A percentile compares a stretch with the other conserved stretches of the same genome.
Evolutionary conservation across 2,329 filamentous ascomycete genomes (phyloP).

Genomic region (Gaeumannomyces tritici): DNA sequence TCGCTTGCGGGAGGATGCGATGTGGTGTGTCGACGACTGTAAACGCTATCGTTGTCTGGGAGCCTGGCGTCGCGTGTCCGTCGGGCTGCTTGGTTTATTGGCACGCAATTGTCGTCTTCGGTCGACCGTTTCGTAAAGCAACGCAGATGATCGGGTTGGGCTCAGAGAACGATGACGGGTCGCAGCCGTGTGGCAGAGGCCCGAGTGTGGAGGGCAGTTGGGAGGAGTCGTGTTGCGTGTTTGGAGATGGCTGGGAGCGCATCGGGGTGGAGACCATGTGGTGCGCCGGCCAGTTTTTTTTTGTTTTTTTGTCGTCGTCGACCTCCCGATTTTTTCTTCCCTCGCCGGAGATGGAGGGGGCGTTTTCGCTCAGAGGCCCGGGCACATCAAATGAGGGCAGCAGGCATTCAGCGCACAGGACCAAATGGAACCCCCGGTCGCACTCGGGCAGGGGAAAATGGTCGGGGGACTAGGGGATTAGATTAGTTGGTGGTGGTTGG

Average conservation of each 20-base stretch:
- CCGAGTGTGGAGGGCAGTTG: conserved; percentile 18
- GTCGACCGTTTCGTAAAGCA: neutral
- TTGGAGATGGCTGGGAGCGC: conserved; percentile 34
- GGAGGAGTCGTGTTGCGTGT: conserved; percentile 18
- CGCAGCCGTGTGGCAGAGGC: conserved; percentile 5
- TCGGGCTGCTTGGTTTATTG: neutral
- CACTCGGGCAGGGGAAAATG: neutral
- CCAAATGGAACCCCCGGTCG: neutral
- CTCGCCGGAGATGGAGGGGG: neutral
- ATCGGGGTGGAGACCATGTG: conserved; percentile 23
- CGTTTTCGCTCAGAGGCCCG: neutral
- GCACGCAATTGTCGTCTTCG: neutral
- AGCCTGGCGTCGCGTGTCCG: too few relatives aligned
- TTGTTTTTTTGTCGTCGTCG: conserved; percentile 20
- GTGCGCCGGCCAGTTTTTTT: conserved; percentile 10
- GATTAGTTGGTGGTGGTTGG: neutral
- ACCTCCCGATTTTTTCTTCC: conserved; percentile 4
- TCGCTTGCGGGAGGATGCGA: neutral
- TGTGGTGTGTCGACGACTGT: neutral
- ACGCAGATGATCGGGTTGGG: neutral
- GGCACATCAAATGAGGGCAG: neutral
- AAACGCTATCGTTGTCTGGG: neutral
- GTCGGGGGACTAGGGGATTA: neutral
- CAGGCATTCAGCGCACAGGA: neutral
- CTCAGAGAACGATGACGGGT: neutral